Percentiles rank a stretch among this genome's conserved stretches.
These are phyloP conservation scores for Plectosphaerella cucumerina DNA, from an alignment of 2,329 filamentous ascomycete species.

Conservation along the genomic window DNA sequence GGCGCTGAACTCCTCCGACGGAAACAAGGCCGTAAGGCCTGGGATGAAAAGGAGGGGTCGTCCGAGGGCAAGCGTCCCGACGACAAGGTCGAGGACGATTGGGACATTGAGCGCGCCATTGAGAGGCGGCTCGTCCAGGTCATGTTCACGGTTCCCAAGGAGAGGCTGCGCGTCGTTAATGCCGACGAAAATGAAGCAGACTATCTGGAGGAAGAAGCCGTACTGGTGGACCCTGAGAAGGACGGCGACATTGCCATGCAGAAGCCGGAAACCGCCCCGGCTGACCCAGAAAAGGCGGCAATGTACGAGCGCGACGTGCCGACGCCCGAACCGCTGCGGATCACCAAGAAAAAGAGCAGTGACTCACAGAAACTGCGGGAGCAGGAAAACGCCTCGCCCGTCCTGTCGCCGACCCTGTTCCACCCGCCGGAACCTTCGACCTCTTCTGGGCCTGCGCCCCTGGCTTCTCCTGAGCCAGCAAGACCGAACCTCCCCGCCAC, in stretches of 20 bases:
- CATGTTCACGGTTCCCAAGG: conserved; percentile 91
- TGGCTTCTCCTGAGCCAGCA: neutral
- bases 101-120: conserved; percentile 72
- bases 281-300: conserved; percentile 3
- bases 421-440: neutral
- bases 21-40: conserved; percentile 52
- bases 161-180: conserved; percentile 86
- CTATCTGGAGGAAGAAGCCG: conserved; percentile 35
- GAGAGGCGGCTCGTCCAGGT: conserved; percentile 71
- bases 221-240: conserved; percentile 36
- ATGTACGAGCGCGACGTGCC: neutral
- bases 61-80: conserved; percentile 32
- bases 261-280: neutral
- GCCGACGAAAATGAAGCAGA: conserved; percentile 45
- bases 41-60: conserved; percentile 51
- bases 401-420: neutral
- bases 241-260: conserved; percentile 13
- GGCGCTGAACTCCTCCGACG: conserved; percentile 41
- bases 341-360: conserved; percentile 1
- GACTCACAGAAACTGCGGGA: neutral
- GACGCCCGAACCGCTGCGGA: conserved; percentile 1
- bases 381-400: neutral
- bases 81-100: conserved; percentile 56
- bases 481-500: neutral
- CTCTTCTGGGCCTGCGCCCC: neutral